Percentiles rank a stretch among this genome's conserved stretches.
These are phyloP conservation scores for Blastomyces percursus DNA, from an alignment of 2,329 filamentous ascomycete species.

Conservation along the genomic window DNA sequence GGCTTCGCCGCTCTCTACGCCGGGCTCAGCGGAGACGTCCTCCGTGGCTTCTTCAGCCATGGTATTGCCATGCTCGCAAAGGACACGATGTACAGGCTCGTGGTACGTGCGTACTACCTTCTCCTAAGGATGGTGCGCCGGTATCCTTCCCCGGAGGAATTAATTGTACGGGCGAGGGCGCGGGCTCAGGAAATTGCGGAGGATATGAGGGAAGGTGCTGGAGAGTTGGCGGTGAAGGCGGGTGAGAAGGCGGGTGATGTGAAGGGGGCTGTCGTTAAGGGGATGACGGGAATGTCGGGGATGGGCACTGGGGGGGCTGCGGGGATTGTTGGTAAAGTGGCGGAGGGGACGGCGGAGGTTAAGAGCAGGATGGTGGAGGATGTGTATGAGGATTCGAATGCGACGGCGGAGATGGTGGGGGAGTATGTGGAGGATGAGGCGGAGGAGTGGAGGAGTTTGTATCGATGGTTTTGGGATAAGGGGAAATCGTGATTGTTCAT, in stretches of 20 bases:
- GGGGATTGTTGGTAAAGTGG: slow-evolving; percentile 13
- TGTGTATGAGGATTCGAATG: slow-evolving; percentile 34
- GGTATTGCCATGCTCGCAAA: slow-evolving; percentile 83
- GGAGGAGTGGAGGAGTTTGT: slow-evolving; percentile 31
- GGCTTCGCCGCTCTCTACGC: slow-evolving; percentile 61
- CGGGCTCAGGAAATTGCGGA: slow-evolving; percentile 34
- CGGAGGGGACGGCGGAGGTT: slow-evolving; percentile 4
- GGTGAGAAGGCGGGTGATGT: slow-evolving; percentile 11
- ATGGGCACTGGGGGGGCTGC: too few relatives aligned
- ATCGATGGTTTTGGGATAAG: slow-evolving; percentile 34
- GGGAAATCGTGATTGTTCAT: slow-evolving; percentile 19
- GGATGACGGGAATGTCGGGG: slow-evolving; percentile 15
- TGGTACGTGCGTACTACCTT: slow-evolving; percentile 62
- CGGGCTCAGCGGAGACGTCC: slow-evolving; percentile 62
- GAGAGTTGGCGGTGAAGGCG: slow-evolving; percentile 16
- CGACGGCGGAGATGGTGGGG: slow-evolving; percentile 35
- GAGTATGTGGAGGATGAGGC: slow-evolving; percentile 38
- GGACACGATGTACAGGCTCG: slow-evolving; percentile 59
- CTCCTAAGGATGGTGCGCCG: slow-evolving; percentile 41
- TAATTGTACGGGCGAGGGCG: slow-evolving; percentile 30
- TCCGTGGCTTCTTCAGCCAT: slow-evolving; percentile 76
- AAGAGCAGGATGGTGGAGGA: slow-evolving; percentile 11
- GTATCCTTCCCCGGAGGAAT: slow-evolving; percentile 32
- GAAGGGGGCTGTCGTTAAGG: slow-evolving; percentile 16
- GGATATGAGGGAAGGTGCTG: slow-evolving; percentile 30